Conservation (phyloP, 202 grass and related monocot genomes). For the Setaria viridis region DNA sequence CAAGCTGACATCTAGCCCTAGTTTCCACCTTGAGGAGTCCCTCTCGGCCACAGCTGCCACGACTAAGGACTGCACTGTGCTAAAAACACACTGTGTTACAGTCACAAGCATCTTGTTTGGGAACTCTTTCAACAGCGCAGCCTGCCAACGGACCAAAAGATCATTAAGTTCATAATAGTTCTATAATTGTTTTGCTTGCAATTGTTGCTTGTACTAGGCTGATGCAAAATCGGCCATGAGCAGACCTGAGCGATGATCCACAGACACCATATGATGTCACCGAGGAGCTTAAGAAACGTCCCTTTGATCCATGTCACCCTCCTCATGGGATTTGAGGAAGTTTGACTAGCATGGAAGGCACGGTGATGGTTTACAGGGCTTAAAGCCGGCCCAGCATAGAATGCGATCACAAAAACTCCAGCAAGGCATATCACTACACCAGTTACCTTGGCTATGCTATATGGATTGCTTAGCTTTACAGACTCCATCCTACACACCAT, state of each 20-base stretch:
- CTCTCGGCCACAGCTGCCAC: conserved; percentile 48
- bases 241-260: conserved; percentile 51
- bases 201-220: background rate
- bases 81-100: conserved; percentile 51
- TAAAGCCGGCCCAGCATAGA: conserved; percentile 55
- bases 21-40: conserved; percentile 61
- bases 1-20: conserved; percentile 53
- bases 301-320: conserved; percentile 57
- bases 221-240: background rate
- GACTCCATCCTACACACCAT: conserved; percentile 49
- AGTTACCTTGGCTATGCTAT: conserved; percentile 52
- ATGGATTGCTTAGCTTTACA: conserved; percentile 50
- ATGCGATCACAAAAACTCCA: conserved; percentile 59
- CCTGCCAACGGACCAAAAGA: conserved; percentile 13
- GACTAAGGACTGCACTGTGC: conserved; percentile 52
- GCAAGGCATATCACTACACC: conserved; percentile 63
- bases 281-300: conserved; percentile 59
- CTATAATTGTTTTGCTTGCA: background rate
- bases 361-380: conserved; percentile 60
- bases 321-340: background rate
- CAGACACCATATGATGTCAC: conserved; percentile 48
- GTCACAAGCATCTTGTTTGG: conserved; percentile 47
- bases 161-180: background rate
- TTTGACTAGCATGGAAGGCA: background rate
- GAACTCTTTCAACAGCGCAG: conserved; percentile 38